phyloP scores from a whole-genome alignment of 371 early-diverging fungal genomes.

The Actinomortierella wolfii region DNA sequence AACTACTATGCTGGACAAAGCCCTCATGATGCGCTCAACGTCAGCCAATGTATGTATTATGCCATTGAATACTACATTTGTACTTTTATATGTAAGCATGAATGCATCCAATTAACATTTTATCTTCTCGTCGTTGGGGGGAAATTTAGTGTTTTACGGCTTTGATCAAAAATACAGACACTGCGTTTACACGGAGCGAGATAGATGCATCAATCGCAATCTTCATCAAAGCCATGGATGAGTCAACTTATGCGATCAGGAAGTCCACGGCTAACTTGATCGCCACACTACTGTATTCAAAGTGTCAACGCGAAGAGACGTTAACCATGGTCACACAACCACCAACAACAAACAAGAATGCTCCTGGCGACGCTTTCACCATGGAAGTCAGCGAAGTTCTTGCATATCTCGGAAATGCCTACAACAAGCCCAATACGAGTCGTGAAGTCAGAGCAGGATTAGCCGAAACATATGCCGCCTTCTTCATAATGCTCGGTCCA shows the following conservation, averaged over 20 bases:
- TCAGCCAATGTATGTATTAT: slow-evolving; percentile 68
- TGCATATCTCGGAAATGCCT: slow-evolving; percentile 60
- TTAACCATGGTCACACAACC: slow-evolving; percentile 39
- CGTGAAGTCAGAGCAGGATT: slow-evolving; percentile 82
- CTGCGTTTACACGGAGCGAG: slow-evolving; percentile 58
- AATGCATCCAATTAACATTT: too few relatives aligned
- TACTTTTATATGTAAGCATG: too few relatives aligned
- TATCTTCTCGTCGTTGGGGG: background rate
- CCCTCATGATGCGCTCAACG: slow-evolving; percentile 71
- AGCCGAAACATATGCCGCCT: slow-evolving; percentile 77
- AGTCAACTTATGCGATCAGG: slow-evolving; percentile 67
- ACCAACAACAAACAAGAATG: slow-evolving; percentile 43
- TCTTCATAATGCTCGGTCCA: slow-evolving; percentile 75
- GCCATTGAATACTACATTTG: too few relatives aligned
- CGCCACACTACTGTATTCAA: slow-evolving; percentile 59
- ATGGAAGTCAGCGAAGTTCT: slow-evolving; percentile 76
- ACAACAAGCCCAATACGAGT: slow-evolving; percentile 61
- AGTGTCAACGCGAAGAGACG: slow-evolving; percentile 37
- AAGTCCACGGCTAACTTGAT: slow-evolving; percentile 67
- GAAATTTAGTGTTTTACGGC: slow-evolving; percentile 20
- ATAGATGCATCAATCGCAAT: slow-evolving; percentile 63
- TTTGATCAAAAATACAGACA: slow-evolving; percentile 28
- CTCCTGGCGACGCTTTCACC: slow-evolving; percentile 51
- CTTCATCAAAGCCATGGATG: slow-evolving; percentile 72
- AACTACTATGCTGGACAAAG: slow-evolving; percentile 74